Conservation (phyloP, 495 filamentous ascomycete species). For the Penicillium pancosmium region DNA sequence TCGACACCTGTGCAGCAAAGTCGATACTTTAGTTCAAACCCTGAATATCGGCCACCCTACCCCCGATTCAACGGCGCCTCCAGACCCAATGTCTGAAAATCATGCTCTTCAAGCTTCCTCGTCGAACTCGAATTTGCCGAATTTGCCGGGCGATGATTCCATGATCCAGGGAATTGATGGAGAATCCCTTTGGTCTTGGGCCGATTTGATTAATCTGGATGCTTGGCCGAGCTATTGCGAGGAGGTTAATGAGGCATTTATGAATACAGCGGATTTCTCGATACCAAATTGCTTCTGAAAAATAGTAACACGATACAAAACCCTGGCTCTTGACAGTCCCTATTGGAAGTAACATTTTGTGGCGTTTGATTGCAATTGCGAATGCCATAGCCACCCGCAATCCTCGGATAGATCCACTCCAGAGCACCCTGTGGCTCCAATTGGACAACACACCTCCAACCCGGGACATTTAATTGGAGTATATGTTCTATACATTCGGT, state of each 20-base stretch:
- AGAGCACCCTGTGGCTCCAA: not conserved
- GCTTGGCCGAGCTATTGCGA: constrained; percentile 15
- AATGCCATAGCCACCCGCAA: not conserved
- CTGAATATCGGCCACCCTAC: constrained; percentile 7
- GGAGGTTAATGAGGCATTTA: constrained; percentile 14
- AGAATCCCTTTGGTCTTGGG: constrained; percentile 11
- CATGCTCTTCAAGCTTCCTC: not conserved
- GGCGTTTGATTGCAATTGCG: not conserved
- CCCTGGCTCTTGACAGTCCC: not conserved
- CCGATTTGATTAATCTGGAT: constrained; percentile 15
- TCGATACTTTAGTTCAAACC: constrained; percentile 11
- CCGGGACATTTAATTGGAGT: not conserved
- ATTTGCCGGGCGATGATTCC: not conserved
- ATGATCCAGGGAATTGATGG: not conserved
- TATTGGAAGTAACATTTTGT: not conserved
- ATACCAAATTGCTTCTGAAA: not conserved
- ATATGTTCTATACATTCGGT: not conserved
- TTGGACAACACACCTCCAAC: not conserved
- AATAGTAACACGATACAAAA: not conserved
- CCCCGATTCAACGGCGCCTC: not conserved
- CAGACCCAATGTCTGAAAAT: not conserved
- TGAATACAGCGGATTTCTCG: constrained; percentile 8
- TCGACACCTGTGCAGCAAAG: constrained; percentile 8
- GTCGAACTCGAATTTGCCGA: not conserved
- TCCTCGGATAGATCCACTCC: not conserved